These are phyloP conservation scores for Paecilomyces variotii DNA, from an alignment of 2,329 filamentous ascomycete genomes.

Conservation along the genomic window DNA sequence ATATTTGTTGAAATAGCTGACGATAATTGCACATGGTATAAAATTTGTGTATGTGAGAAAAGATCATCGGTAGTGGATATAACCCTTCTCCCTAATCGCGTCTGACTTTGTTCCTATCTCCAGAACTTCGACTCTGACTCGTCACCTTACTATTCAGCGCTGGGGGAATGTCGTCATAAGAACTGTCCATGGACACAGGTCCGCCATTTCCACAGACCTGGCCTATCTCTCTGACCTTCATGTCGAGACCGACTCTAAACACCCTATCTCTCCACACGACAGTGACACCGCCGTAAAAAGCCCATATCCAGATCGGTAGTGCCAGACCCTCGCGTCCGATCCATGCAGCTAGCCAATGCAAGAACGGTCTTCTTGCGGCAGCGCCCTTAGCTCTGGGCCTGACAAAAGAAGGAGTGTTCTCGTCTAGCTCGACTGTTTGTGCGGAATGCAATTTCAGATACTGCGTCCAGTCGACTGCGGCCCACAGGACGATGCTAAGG, in stretches of 20 bases:
- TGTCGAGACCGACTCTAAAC: constrained; percentile 77
- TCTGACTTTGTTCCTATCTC: constrained; percentile 2
- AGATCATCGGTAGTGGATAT: background rate
- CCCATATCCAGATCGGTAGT: constrained; percentile 82
- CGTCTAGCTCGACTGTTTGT: constrained; percentile 60
- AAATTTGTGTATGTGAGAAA: background rate
- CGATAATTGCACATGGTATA: background rate
- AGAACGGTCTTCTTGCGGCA: constrained; percentile 48
- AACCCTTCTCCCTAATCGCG: constrained; percentile 1
- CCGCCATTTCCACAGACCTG: background rate
- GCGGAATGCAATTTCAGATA: constrained; percentile 69
- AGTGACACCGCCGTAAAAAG: constrained; percentile 77
- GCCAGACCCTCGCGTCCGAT: constrained; percentile 73
- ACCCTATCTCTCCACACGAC: constrained; percentile 79
- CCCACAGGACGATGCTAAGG: constrained; percentile 60
- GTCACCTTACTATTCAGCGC: background rate
- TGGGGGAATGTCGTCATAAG: constrained; percentile 8
- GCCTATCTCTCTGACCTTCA: constrained; percentile 61
- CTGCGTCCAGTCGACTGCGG: constrained; percentile 62
- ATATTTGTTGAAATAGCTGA: background rate
- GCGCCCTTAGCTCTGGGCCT: constrained; percentile 37
- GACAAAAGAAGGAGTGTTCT: constrained; percentile 68
- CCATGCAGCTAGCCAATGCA: constrained; percentile 75
- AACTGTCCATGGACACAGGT: constrained; percentile 11
- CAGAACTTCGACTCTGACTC: constrained; percentile 32